These are phyloP conservation scores for Solanum pennellii DNA, from an alignment of 257 asterid genomes.

Conservation along the genomic window DNA sequence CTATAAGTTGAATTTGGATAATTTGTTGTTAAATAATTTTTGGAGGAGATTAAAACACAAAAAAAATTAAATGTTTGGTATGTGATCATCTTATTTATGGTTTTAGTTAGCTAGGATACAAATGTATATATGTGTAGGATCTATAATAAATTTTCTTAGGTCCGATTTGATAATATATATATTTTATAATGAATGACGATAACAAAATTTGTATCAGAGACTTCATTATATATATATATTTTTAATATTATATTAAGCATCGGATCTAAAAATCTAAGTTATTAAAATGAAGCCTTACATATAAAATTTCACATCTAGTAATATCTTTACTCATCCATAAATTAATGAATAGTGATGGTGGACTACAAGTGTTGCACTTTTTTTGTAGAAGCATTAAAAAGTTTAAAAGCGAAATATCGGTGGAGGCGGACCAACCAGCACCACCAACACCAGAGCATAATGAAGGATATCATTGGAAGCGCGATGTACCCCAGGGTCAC, in stretches of 20 bases:
- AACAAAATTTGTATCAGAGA: too few species aligned
- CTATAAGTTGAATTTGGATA: too few species aligned
- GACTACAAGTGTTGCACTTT: background rate
- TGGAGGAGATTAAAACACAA: background rate
- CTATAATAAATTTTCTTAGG: too few species aligned
- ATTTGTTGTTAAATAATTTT: too few species aligned
- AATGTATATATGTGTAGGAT: too few species aligned
- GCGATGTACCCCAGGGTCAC: background rate
- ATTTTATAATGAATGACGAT: too few species aligned
- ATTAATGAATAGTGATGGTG: background rate
- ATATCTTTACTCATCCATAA: background rate
- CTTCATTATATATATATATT: too few species aligned
- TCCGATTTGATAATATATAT: too few species aligned
- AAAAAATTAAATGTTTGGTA: background rate
- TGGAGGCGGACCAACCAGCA: background rate
- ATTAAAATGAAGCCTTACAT: background rate
- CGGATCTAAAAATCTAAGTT: too few species aligned
- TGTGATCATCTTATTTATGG: background rate
- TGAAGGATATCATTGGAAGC: background rate
- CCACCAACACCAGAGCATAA: background rate
- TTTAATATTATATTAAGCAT: too few species aligned
- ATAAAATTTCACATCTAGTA: background rate
- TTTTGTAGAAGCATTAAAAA: background rate
- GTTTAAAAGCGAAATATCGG: background rate
- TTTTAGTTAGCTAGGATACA: background rate